Conservation (phyloP, 371 early-diverging fungal genomes). For the Mucor velutinosus region DNA sequence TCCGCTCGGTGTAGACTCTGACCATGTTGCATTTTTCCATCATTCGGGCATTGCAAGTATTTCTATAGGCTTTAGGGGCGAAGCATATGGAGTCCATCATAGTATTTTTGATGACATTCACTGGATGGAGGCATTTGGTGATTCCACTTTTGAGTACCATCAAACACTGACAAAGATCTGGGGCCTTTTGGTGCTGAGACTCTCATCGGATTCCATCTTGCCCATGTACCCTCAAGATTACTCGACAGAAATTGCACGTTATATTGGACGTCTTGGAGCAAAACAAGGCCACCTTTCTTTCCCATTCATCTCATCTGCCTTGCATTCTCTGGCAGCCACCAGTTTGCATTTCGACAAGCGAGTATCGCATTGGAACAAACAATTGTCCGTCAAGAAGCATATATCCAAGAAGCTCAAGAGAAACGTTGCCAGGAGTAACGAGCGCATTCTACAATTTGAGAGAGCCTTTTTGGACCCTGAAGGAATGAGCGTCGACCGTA, state of each 20-base stretch:
- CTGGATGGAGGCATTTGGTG: slow-evolving; percentile 62
- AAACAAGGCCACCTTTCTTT: background rate
- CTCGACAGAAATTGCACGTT: slow-evolving; percentile 6
- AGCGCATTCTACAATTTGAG: slow-evolving; percentile 49
- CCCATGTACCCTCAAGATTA: slow-evolving; percentile 45
- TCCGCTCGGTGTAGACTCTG: slow-evolving; percentile 43
- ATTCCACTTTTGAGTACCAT: slow-evolving; percentile 63
- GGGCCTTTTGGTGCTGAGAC: slow-evolving; percentile 33
- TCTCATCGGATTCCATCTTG: slow-evolving; percentile 30
- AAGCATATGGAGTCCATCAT: slow-evolving; percentile 57
- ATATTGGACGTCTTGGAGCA: background rate
- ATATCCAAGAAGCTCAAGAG: slow-evolving; percentile 4
- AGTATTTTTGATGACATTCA: slow-evolving; percentile 51
- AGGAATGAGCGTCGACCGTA: slow-evolving; percentile 29
- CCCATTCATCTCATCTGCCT: slow-evolving; percentile 4
- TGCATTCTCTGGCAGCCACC: background rate
- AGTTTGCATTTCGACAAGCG: slow-evolving; percentile 6
- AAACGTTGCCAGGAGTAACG: slow-evolving; percentile 25
- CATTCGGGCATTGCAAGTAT: slow-evolving; percentile 62
- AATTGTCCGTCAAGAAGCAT: slow-evolving; percentile 15
- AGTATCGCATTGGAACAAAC: background rate
- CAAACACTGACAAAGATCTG: slow-evolving; percentile 47
- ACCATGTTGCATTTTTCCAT: slow-evolving; percentile 58
- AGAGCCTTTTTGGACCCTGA: slow-evolving; percentile 53
- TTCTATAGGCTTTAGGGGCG: slow-evolving; percentile 51